phyloP scores from a whole-genome alignment of 805 yeast species.

The Yamadazyma paraphyllophila region DNA sequence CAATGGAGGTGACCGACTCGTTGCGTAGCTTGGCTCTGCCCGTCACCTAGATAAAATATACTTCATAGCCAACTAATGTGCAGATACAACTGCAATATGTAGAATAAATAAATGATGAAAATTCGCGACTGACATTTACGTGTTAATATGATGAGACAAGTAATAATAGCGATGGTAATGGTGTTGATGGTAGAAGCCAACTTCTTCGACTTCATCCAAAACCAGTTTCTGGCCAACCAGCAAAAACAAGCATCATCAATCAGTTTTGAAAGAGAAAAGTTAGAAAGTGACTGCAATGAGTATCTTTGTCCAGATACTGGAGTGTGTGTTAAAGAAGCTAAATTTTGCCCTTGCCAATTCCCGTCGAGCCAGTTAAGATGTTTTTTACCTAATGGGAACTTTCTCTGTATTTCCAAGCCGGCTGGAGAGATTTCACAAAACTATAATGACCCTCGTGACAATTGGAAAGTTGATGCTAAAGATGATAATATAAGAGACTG shows the following conservation, averaged over 20 bases:
- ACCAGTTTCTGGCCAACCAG: constrained; percentile 20
- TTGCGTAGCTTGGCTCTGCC: neutral
- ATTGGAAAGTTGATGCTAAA: constrained; percentile 48
- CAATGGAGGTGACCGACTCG: constrained; percentile 53
- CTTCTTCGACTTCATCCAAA: constrained; percentile 35
- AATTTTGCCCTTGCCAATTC: constrained; percentile 88
- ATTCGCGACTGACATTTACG: neutral
- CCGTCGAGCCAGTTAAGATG: constrained; percentile 86
- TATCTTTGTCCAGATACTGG: constrained; percentile 84
- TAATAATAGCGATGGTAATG: neutral
- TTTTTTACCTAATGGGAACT: constrained; percentile 64
- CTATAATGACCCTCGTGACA: constrained; percentile 42
- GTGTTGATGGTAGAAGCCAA: constrained; percentile 20
- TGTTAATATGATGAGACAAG: neutral
- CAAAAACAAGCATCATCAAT: constrained; percentile 11
- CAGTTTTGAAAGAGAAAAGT: constrained; percentile 35
- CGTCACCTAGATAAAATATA: too few relatives aligned
- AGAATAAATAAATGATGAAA: neutral
- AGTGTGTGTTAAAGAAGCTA: constrained; percentile 65
- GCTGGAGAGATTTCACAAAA: constrained; percentile 38
- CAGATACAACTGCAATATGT: too few relatives aligned
- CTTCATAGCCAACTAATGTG: too few relatives aligned
- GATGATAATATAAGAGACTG: constrained; percentile 67
- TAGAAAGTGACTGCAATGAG: constrained; percentile 50
- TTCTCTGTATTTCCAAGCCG: constrained; percentile 83